Evolutionary conservation across 2,329 filamentous ascomycete genomes (phyloP).

Genomic region (Neonectria ditissima): DNA sequence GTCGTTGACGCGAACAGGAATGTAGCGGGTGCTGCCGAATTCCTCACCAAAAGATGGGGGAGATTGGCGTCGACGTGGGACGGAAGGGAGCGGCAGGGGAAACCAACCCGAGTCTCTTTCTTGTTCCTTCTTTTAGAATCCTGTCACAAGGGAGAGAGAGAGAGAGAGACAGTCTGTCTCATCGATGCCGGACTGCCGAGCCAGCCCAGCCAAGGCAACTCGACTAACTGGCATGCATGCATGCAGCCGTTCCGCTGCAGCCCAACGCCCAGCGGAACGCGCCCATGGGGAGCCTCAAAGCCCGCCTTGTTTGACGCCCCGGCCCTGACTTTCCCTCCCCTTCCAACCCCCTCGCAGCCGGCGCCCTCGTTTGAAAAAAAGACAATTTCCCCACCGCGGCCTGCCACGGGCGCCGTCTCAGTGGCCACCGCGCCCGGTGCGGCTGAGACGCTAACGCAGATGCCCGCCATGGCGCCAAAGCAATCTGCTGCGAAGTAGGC

Average conservation of each 20-base stretch:
- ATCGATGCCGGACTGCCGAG: neutral
- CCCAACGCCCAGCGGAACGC: too few relatives aligned
- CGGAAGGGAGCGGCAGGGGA: neutral
- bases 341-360: too few relatives aligned
- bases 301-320: slow-evolving; percentile 12
- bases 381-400: slow-evolving; percentile 28
- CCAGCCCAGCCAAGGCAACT: too few relatives aligned
- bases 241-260: too few relatives aligned
- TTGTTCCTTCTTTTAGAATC: neutral
- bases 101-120: too few relatives aligned
- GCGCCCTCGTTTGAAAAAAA: too few relatives aligned
- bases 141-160: neutral
- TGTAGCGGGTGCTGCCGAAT: neutral
- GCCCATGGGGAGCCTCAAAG: too few relatives aligned
- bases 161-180: neutral
- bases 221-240: neutral
- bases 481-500: too few relatives aligned
- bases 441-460: slow-evolving; percentile 43
- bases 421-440: slow-evolving; percentile 31
- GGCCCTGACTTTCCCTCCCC: too few relatives aligned
- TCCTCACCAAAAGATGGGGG: neutral
- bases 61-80: neutral
- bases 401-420: slow-evolving; percentile 31
- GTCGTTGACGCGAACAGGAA: neutral
- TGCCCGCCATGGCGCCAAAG: slow-evolving; percentile 27